Base-by-base conservation (phyloP, 345 rosid species). In the Rhodomyrtus tomentosa region DNA sequence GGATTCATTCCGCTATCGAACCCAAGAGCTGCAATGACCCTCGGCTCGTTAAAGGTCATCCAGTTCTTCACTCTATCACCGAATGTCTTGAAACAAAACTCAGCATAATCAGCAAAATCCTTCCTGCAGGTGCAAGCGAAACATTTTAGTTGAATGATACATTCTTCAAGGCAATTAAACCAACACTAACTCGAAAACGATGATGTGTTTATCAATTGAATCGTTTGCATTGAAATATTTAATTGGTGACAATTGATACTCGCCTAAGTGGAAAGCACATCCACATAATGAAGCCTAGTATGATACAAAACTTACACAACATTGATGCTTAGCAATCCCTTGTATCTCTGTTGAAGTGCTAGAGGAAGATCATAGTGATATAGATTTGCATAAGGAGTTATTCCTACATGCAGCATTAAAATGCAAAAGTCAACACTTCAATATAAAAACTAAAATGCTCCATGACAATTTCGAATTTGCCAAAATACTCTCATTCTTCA, bases 61-160 rank as follows among this genome's bases (percentile, higher is more conserved):
- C 94, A 94, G 59, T 93, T 93, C 88, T 93, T 94, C 29, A 93
- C 94, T 80, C 94, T 82, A 72, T 93, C 95, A 5, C 95, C 95
- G 73, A 88, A 94, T 38, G 88, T 82, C 86, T 91, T 91, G 90
- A 94, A 94, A 87, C 95, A 93, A 56, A 94, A 93, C 1, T 94
- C 95, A 14, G 93, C 93, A 89, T 88, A 94, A 86, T 92, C 89
- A 0, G 91, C 92, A 79, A 83, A 94, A 84, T 94, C 95, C 58
- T 90, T 85, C 88, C 96, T 93, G 89, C 52, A 87, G 55, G 21
- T 25, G 81, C 55, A 74, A 40, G 81, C 55, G 81, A 40, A 84
- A 85, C 24, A 68, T 15, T 55, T 29, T 29, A 15, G 15, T 58
- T 58, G 18, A n/a, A 56, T 56, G 4, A 58, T n/a, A 55, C 20